Evolutionary conservation across 345 rosid species (phyloP).

Genomic region (Eucalyptus albens): DNA sequence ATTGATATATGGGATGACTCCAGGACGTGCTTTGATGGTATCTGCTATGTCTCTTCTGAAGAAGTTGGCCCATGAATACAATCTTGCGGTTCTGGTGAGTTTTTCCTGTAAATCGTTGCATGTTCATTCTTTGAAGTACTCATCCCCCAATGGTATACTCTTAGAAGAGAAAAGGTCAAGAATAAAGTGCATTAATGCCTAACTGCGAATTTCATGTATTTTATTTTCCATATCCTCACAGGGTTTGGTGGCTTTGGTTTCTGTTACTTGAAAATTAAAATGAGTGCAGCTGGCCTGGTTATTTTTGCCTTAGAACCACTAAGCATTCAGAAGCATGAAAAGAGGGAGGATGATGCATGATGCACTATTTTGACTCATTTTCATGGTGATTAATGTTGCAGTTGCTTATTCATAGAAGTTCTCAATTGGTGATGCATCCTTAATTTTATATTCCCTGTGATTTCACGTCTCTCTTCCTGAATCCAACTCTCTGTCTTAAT

Average conservation of each 20-base stretch:
- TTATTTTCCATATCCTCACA: background rate
- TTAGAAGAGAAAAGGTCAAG: background rate
- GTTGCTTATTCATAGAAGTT: background rate
- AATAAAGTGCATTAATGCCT: background rate
- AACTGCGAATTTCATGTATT: background rate
- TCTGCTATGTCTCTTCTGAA: slow-evolving; percentile 65
- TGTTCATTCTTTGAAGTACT: background rate
- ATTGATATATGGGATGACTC: background rate
- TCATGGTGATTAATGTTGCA: background rate
- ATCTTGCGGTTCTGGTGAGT: slow-evolving; percentile 48
- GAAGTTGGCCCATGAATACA: slow-evolving; percentile 71
- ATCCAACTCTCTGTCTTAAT: background rate
- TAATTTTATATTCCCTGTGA: background rate
- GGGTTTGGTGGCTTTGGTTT: background rate
- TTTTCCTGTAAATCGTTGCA: background rate
- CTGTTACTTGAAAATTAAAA: background rate
- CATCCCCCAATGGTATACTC: background rate
- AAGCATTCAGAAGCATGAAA: background rate
- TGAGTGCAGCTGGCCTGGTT: background rate
- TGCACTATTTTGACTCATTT: background rate
- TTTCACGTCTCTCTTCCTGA: background rate
- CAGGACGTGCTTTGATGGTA: slow-evolving; percentile 74
- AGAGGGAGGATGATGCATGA: background rate
- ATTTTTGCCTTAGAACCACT: background rate
- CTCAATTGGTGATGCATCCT: background rate